Evolutionary conservation across 1,284 basidiomycete genomes (phyloP).

Genomic region (Porogramme epimiltina): DNA sequence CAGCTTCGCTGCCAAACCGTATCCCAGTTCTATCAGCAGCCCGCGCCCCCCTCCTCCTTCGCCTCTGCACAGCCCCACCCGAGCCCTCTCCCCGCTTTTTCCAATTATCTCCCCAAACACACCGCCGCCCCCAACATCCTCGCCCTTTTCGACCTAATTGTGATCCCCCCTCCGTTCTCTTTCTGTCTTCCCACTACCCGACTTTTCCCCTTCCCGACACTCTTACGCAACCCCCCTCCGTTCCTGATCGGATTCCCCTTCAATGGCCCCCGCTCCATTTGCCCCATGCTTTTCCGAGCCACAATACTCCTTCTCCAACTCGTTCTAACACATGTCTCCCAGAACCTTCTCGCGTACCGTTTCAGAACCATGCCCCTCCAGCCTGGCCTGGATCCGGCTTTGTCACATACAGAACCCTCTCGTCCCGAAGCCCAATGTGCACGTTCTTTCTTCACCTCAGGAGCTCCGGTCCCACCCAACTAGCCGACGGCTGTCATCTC

Average conservation of each 20-base stretch:
- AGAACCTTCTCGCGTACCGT: conserved; percentile 7
- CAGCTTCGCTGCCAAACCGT: conserved; percentile 20
- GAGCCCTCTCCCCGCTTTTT: conserved; percentile 13
- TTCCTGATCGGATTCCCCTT: conserved; percentile 19
- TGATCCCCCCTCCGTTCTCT: conserved; percentile 17
- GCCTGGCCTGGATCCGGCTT: background rate
- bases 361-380: conserved; percentile 17
- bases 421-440: conserved; percentile 1
- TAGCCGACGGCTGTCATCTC: conserved; percentile 14
- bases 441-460: conserved; percentile 6
- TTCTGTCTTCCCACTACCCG: conserved; percentile 15
- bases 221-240: conserved; percentile 21
- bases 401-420: background rate
- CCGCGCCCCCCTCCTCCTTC: conserved; percentile 10
- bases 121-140: conserved; percentile 7
- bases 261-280: conserved; percentile 10
- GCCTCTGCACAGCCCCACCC: conserved; percentile 16
- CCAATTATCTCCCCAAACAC: conserved; percentile 7
- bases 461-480: background rate
- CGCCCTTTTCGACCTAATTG: conserved; percentile 20
- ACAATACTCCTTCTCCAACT: background rate
- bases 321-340: background rate
- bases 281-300: conserved; percentile 8
- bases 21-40: conserved; percentile 12
- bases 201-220: conserved; percentile 4